Conservation (phyloP, 179 eudicot species). For the Amaranthus tricolor region DNA sequence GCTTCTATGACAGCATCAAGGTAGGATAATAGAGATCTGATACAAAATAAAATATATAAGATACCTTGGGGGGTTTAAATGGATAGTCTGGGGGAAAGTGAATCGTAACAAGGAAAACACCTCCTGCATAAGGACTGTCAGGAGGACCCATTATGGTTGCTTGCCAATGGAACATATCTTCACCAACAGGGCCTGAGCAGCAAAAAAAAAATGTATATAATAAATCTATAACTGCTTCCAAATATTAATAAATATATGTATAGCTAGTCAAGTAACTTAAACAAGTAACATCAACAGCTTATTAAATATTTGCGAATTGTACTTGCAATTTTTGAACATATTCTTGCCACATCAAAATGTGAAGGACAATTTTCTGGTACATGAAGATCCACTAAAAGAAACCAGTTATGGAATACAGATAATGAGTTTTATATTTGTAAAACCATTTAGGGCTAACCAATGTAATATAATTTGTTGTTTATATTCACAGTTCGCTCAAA, state of each 20-base stretch:
- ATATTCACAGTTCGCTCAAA: no score
- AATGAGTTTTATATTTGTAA: no score
- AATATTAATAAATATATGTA: not conserved
- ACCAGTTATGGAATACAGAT: no score
- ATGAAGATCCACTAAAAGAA: no score
- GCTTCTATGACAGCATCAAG: not conserved
- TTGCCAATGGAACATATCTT: slow-evolving; percentile 83
- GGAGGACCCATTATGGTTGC: slow-evolving; percentile 79
- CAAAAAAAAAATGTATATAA: not conserved
- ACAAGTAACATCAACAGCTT: not conserved
- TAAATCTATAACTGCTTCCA: not conserved
- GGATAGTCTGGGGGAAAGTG: slow-evolving; percentile 79
- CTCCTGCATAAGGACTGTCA: slow-evolving; percentile 79
- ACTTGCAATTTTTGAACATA: no score
- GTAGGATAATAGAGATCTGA: not conserved
- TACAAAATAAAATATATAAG: not conserved
- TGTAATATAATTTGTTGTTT: no score
- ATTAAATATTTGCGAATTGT: not conserved
- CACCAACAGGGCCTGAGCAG: slow-evolving; percentile 62
- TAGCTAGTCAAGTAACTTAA: not conserved
- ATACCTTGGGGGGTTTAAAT: slow-evolving; percentile 75
- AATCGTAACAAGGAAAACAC: slow-evolving; percentile 67
- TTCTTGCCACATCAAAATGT: no score
- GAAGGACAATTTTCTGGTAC: no score
- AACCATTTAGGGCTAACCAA: no score